These are phyloP conservation scores for Fusarium nurragi DNA, from an alignment of 2,329 filamentous ascomycete species.

Conservation along the genomic window DNA sequence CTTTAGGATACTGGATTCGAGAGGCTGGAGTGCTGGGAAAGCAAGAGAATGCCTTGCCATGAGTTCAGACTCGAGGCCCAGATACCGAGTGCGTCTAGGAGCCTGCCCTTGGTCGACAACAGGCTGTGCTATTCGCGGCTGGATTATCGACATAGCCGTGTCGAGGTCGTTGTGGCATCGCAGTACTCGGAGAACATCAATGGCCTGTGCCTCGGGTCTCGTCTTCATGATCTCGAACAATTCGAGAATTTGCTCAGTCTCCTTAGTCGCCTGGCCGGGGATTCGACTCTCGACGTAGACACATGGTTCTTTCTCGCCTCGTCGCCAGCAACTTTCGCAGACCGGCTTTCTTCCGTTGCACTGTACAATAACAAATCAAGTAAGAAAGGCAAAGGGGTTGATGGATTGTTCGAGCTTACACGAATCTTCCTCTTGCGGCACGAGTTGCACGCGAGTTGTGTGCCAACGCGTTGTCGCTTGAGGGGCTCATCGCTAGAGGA, in stretches of 20 bases:
- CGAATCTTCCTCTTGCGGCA: conserved; percentile 25
- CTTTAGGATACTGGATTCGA: conserved; percentile 17
- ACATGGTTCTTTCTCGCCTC: conserved; percentile 10
- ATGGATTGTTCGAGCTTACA: background rate
- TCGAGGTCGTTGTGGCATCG: conserved; percentile 16
- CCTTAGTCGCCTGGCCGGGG: conserved; percentile 9
- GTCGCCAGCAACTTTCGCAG: conserved; percentile 17
- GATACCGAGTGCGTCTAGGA: background rate
- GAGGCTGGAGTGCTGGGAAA: conserved; percentile 13
- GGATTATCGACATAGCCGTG: conserved; percentile 6
- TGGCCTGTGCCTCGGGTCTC: conserved; percentile 9
- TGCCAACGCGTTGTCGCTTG: conserved; percentile 19
- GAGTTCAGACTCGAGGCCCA: conserved; percentile 23
- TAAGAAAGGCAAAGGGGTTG: background rate
- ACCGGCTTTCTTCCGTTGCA: conserved; percentile 10
- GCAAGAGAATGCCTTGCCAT: conserved; percentile 24
- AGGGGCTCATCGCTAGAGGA: conserved; percentile 19
- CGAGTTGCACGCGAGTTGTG: conserved; percentile 16
- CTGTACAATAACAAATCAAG: background rate
- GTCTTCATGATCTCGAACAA: conserved; percentile 16
- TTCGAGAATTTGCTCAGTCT: conserved; percentile 17
- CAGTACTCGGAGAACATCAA: conserved; percentile 18
- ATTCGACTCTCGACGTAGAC: conserved; percentile 10
- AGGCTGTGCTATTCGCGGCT: background rate
- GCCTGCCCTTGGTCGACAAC: background rate